Base-by-base conservation (phyloP, 1,284 basidiomycete species). In the Grifola frondosa region DNA sequence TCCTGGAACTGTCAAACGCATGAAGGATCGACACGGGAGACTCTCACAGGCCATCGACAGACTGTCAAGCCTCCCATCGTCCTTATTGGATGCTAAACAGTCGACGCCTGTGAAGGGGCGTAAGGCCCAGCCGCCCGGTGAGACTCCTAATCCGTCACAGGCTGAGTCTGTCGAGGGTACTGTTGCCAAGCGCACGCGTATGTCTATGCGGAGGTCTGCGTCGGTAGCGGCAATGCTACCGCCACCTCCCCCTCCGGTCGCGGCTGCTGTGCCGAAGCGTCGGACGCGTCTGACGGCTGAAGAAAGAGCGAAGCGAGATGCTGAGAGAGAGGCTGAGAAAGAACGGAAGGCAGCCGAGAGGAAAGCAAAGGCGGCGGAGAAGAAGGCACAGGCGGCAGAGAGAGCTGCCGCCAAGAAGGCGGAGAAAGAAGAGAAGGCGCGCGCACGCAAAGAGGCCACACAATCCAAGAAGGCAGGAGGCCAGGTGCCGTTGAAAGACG, bases 1-100 rank as follows among this genome's bases (percentile, higher is more conserved):
- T 11, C 54, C 60, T 6, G 59, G 66, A 11, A 55, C 64, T 8
- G 50, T 59, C 16, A 61, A 60, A 40, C 63, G 63, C 40, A 68
- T 73, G 60, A 70, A 65, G 57, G 59, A 64, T 30, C 60, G 68
- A 12, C 40, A 60, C 22, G 71, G 69, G 3, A 56, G 54, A 31
- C 47, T 62, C 17, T 51, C 50, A 9, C 41, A 41, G 13, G 37
- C 46, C 25, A 58, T 43, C 20, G 49, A 56, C 26, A 37, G 39
- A 17, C 48, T 37, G 10, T 44, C 49, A 19, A 24, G 40, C 1
- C 37, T 46, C 21, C 43, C 25, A 32, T n/a, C 23, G 33, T 20
- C 11, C 29, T 29, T 22, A 42, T 30, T 33, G 30, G 21, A 35
- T 17, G 28, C 15, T 26, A 26, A 20, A 15, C 41, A 19, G 37